These are phyloP conservation scores for Lipomyces sp. DNA, from an alignment of 805 yeast genomes.

Conservation along the genomic window DNA sequence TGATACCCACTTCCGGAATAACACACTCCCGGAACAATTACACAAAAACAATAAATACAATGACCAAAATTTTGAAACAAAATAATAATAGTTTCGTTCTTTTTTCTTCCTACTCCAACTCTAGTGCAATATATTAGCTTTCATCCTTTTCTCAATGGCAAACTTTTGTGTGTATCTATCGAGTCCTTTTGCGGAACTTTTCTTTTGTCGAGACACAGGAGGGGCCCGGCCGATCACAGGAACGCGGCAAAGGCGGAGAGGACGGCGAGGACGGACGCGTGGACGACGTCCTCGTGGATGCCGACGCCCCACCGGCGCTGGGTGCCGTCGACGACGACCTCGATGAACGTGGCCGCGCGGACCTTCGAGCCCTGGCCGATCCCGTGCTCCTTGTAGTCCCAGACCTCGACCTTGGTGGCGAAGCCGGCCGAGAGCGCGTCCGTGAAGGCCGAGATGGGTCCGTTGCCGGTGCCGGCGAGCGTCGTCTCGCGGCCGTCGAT, in stretches of 20 bases:
- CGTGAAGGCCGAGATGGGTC: conserved; percentile 74
- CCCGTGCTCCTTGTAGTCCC: conserved; percentile 74
- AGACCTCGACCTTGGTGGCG: conserved; percentile 54
- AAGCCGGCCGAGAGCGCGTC: conserved; percentile 55
- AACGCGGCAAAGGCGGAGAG: conserved; percentile 35
- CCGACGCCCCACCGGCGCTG: conserved; percentile 83
- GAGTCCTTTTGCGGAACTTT: no score
- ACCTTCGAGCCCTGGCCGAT: conserved; percentile 68
- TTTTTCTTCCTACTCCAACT: no score
- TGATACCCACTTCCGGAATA: no score
- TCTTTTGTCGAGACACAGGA: no score
- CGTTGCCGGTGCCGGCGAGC: conserved; percentile 68
- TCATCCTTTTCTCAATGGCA: no score
- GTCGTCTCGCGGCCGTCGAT: conserved; percentile 43
- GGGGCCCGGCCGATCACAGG: no score
- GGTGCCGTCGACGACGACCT: conserved; percentile 43
- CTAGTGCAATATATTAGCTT: no score
- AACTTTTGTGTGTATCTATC: no score
- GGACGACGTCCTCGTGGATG: conserved; percentile 82
- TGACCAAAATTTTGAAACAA: no score
- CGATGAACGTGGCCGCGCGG: conserved; percentile 78
- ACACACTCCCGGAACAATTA: no score
- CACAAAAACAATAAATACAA: no score
- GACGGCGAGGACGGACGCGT: conserved; percentile 66
- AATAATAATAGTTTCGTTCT: no score